These are phyloP conservation scores for Debaryomyces prosopidis DNA, from an alignment of 805 yeast species.

Conservation along the genomic window DNA sequence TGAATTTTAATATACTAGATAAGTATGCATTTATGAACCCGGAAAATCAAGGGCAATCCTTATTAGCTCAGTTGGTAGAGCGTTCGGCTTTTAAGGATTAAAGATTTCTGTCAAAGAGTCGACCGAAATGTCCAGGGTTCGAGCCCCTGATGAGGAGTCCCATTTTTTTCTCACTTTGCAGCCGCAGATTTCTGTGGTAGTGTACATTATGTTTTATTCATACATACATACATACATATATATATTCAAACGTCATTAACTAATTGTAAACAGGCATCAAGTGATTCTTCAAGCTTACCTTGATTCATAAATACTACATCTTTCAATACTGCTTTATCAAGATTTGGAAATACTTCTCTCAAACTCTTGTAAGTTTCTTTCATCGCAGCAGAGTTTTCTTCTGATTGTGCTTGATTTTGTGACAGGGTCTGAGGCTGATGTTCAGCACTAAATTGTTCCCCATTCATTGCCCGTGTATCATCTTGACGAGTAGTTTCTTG, in stretches of 20 bases:
- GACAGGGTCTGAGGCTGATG: not conserved
- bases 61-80: constrained; percentile 68
- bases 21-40: too few species aligned
- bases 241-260: constrained; percentile 14
- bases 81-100: constrained; percentile 55
- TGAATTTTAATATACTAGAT: too few species aligned
- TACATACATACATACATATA: not conserved
- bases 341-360: constrained; percentile 69
- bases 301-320: constrained; percentile 70
- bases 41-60: constrained; percentile 7
- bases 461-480: constrained; percentile 13
- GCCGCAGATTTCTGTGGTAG: too few species aligned
- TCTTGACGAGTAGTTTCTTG: constrained; percentile 22
- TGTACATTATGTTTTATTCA: too few species aligned
- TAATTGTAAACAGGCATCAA: constrained; percentile 56
- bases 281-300: constrained; percentile 69
- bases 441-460: not conserved
- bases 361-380: constrained; percentile 45
- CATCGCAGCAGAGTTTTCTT: constrained; percentile 10
- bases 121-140: constrained; percentile 57
- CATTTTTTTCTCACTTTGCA: constrained; percentile 10
- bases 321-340: constrained; percentile 66
- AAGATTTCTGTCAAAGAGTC: constrained; percentile 6
- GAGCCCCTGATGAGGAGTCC: constrained; percentile 61
- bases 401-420: constrained; percentile 1